A percentile compares a stretch with the other conserved stretches of the same genome.
These are phyloP conservation scores for Xylariomycetidae sp. DNA, from an alignment of 2,329 filamentous ascomycete species.

Conservation along the genomic window DNA sequence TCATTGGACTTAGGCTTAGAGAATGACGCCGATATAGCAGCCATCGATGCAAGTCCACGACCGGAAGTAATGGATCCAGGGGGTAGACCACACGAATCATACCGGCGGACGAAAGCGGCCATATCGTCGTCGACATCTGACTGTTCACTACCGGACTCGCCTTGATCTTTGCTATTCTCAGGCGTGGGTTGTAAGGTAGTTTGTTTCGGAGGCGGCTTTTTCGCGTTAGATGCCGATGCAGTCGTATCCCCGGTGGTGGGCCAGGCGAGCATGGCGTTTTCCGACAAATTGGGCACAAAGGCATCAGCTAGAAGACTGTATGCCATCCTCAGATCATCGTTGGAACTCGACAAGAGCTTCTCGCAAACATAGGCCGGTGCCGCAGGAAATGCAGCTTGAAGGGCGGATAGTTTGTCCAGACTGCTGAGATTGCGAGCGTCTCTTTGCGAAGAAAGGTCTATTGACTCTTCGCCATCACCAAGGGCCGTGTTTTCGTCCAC, in stretches of 20 bases:
- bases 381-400: constrained; percentile 38
- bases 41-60: constrained; percentile 29
- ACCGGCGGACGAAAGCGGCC: background rate
- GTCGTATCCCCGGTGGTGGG: too few species aligned
- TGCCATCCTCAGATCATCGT: constrained; percentile 30
- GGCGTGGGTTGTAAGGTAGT: too few species aligned
- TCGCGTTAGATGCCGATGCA: too few species aligned
- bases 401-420: constrained; percentile 30
- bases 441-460: constrained; percentile 1
- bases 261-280: constrained; percentile 14
- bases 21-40: constrained; percentile 25
- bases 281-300: constrained; percentile 24
- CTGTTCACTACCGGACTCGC: background rate
- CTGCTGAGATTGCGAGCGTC: constrained; percentile 12
- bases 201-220: too few species aligned
- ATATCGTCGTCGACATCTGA: background rate
- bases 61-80: constrained; percentile 33
- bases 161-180: background rate
- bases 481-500: constrained; percentile 31
- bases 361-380: constrained; percentile 31
- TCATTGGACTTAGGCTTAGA: constrained; percentile 17
- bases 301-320: constrained; percentile 31
- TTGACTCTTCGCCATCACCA: constrained; percentile 9
- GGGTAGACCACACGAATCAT: constrained; percentile 32
- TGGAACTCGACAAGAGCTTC: constrained; percentile 27